These are phyloP conservation scores for Sporormia fimetaria DNA, from an alignment of 495 filamentous ascomycete genomes.

Conservation along the genomic window DNA sequence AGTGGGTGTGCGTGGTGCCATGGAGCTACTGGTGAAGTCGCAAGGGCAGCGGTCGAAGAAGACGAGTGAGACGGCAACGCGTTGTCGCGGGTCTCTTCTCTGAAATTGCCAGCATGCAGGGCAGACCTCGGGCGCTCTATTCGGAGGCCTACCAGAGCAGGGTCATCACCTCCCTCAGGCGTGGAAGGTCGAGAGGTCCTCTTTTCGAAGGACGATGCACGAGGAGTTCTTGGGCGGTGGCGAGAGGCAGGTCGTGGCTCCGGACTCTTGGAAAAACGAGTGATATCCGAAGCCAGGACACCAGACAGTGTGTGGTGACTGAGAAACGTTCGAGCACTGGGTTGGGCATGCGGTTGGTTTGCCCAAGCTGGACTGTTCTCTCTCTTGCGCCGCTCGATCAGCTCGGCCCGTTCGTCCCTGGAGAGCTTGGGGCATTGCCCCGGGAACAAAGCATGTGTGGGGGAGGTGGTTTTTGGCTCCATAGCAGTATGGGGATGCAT, in stretches of 20 bases:
- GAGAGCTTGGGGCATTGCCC: slow-evolving; percentile 13
- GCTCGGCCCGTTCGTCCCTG: slow-evolving; percentile 46
- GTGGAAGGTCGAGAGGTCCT: slow-evolving; percentile 12
- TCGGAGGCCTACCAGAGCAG: slow-evolving; percentile 38
- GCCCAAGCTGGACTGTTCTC: slow-evolving; percentile 68
- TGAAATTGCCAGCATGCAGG: slow-evolving; percentile 82
- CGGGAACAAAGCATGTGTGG: no score
- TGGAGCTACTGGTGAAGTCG: slow-evolving; percentile 32
- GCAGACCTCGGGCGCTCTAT: slow-evolving; percentile 81
- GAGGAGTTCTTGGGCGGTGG: slow-evolving; percentile 21
- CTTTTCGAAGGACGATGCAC: slow-evolving; percentile 24
- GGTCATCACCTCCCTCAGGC: slow-evolving; percentile 25
- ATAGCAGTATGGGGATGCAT: not conserved
- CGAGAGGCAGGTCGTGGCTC: slow-evolving; percentile 12
- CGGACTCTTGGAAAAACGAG: slow-evolving; percentile 1
- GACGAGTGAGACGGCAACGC: not conserved
- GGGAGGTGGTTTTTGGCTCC: slow-evolving; percentile 2
- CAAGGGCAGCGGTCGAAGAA: slow-evolving; percentile 6
- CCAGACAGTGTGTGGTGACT: no score
- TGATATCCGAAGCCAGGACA: slow-evolving; percentile 4
- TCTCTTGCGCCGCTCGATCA: slow-evolving; percentile 77
- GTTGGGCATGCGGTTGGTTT: slow-evolving; percentile 53
- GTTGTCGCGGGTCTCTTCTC: slow-evolving; percentile 30
- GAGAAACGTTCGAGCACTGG: no score
- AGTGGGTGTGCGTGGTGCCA: slow-evolving; percentile 31